Percentiles rank a stretch among this genome's conserved stretches.
Evolutionary conservation across 2,329 filamentous ascomycete species (phyloP).

Genomic region (Monilinia polystroma): DNA sequence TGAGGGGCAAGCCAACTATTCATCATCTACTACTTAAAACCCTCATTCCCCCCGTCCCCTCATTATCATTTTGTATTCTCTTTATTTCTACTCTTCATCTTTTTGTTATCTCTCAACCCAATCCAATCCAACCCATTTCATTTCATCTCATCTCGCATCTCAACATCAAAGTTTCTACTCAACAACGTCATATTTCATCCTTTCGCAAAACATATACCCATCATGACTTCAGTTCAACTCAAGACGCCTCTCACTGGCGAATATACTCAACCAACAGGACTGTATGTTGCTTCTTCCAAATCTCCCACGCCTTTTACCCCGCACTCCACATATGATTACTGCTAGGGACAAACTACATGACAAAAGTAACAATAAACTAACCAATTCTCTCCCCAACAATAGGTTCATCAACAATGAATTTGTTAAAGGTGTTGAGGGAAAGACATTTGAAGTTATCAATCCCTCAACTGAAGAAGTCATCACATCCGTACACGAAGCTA

Average conservation of each 20-base stretch:
- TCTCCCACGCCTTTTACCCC: slow-evolving; percentile 23
- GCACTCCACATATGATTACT: slow-evolving; percentile 3
- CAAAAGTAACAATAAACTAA: slow-evolving; percentile 13
- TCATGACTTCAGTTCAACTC: slow-evolving; percentile 36
- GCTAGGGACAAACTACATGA: too few species aligned
- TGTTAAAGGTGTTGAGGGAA: slow-evolving; percentile 77
- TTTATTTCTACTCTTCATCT: background rate
- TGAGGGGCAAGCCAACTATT: background rate
- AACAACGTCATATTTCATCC: background rate
- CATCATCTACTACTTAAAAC: slow-evolving; percentile 12
- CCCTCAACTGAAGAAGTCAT: slow-evolving; percentile 82
- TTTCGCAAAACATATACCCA: slow-evolving; percentile 7
- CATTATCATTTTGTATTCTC: background rate
- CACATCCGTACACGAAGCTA: slow-evolving; percentile 77
- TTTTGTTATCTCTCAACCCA: background rate
- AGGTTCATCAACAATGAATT: slow-evolving; percentile 87
- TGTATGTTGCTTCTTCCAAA: slow-evolving; percentile 43
- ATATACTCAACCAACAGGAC: slow-evolving; percentile 40
- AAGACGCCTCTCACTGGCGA: slow-evolving; percentile 39
- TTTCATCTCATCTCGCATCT: background rate
- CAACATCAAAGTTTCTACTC: background rate
- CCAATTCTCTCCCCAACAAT: background rate
- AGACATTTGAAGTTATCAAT: slow-evolving; percentile 92
- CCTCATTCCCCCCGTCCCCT: slow-evolving; percentile 15
- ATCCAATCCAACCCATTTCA: background rate